These are phyloP conservation scores for Neltuma alba DNA, from an alignment of 306 rosid species.

Conservation along the genomic window DNA sequence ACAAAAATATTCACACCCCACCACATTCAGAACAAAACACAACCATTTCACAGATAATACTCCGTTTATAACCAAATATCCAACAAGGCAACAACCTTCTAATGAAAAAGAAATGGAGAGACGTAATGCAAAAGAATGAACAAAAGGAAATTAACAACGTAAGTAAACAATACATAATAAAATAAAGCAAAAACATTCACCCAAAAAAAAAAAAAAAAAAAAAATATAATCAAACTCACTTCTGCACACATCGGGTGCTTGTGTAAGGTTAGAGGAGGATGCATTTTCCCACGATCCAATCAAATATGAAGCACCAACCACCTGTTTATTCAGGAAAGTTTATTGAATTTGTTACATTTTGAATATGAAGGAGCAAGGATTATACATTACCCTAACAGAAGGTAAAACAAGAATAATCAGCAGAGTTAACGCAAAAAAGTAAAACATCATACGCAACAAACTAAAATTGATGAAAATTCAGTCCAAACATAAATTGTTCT, in stretches of 20 bases:
- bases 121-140: slow-evolving; percentile 13
- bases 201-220: no score
- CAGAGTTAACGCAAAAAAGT: background rate
- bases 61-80: slow-evolving; percentile 26
- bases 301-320: slow-evolving; percentile 40
- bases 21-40: slow-evolving; percentile 4
- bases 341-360: background rate
- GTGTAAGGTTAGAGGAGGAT: slow-evolving; percentile 91
- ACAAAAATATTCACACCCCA: slow-evolving; percentile 1
- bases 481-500: background rate
- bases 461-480: background rate
- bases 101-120: slow-evolving; percentile 14
- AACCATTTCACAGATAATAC: background rate
- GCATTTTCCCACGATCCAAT: slow-evolving; percentile 56
- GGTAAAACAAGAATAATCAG: background rate
- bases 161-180: slow-evolving; percentile 7
- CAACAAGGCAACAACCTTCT: background rate
- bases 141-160: background rate
- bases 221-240: slow-evolving; percentile 59
- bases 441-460: background rate
- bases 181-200: background rate
- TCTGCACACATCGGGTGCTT: slow-evolving; percentile 93
- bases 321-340: background rate
- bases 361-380: background rate
- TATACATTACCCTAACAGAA: background rate